Evolutionary conservation across 2,329 filamentous ascomycete genomes (phyloP).

Genomic region (Botrytis paeoniae): DNA sequence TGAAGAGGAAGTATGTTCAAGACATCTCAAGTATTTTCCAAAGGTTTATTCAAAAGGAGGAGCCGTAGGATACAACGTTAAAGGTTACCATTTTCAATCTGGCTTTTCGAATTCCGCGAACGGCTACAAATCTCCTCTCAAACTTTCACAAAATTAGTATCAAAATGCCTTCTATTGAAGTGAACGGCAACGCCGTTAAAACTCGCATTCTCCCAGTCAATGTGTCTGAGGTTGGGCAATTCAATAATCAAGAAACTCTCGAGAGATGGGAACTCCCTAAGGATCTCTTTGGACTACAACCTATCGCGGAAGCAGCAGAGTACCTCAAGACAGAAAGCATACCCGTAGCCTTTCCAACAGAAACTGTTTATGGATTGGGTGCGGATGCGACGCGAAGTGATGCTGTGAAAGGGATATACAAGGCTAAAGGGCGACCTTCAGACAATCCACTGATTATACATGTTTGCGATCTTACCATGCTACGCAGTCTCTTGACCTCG

Average conservation of each 20-base stretch:
- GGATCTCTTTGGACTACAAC: constrained; percentile 20
- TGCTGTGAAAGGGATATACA: constrained; percentile 88
- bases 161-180: constrained; percentile 29
- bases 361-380: constrained; percentile 96
- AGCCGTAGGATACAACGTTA: constrained; percentile 34
- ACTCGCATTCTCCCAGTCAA: constrained; percentile 33
- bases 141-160: constrained; percentile 9
- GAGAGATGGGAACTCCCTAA: constrained; percentile 33
- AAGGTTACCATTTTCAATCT: constrained; percentile 24
- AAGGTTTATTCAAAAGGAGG: constrained; percentile 32
- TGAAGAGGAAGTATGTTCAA: constrained; percentile 31
- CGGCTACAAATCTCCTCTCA: constrained; percentile 20
- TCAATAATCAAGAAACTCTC: constrained; percentile 29
- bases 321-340: constrained; percentile 34
- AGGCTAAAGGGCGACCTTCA: constrained; percentile 82
- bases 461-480: constrained; percentile 64
- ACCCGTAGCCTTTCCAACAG: constrained; percentile 93
- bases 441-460: constrained; percentile 97
- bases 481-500: constrained; percentile 29
- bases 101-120: constrained; percentile 24
- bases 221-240: constrained; percentile 28
- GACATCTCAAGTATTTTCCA: constrained; percentile 20
- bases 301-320: constrained; percentile 33
- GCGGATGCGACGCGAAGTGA: constrained; percentile 85
- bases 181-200: constrained; percentile 23